Conservation (phyloP, 1,284 basidiomycete species). For the Amylostereum chailletii region DNA sequence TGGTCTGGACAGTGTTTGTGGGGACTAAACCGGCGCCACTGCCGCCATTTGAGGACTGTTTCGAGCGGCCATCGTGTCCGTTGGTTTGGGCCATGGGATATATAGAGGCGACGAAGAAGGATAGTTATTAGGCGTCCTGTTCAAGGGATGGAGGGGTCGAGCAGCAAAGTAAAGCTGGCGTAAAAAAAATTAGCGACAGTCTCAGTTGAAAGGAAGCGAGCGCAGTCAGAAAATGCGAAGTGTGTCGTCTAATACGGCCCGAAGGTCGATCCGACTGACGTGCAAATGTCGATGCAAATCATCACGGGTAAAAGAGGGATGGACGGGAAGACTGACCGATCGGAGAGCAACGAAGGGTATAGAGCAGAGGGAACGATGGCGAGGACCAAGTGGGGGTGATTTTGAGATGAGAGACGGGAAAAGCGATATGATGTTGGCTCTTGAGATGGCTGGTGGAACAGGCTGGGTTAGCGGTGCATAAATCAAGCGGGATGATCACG, state of each 20-base stretch:
- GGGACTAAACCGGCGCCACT: constrained; percentile 51
- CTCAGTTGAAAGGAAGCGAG: not conserved
- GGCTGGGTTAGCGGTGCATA: no score
- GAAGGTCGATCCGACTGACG: constrained; percentile 38
- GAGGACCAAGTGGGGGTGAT: not conserved
- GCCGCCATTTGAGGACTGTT: constrained; percentile 18
- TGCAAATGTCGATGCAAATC: constrained; percentile 33
- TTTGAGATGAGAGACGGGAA: not conserved
- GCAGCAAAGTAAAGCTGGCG: constrained; percentile 2
- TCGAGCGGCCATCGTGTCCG: constrained; percentile 4
- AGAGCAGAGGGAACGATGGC: not conserved
- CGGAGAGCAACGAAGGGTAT: not conserved
- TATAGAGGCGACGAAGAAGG: no score
- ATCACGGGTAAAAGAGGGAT: constrained; percentile 9
- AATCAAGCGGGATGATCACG: no score
- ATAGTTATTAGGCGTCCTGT: not conserved
- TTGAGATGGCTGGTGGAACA: no score
- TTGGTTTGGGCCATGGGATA: not conserved
- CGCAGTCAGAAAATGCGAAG: constrained; percentile 26
- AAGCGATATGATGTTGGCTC: no score
- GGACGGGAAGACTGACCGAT: constrained; percentile 7
- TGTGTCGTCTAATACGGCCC: constrained; percentile 27
- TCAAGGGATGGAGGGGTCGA: constrained; percentile 5
- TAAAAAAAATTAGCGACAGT: no score
- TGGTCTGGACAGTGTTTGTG: constrained; percentile 73